phyloP scores from a whole-genome alignment of 345 rosid species.

The Salix koriyanagi region DNA sequence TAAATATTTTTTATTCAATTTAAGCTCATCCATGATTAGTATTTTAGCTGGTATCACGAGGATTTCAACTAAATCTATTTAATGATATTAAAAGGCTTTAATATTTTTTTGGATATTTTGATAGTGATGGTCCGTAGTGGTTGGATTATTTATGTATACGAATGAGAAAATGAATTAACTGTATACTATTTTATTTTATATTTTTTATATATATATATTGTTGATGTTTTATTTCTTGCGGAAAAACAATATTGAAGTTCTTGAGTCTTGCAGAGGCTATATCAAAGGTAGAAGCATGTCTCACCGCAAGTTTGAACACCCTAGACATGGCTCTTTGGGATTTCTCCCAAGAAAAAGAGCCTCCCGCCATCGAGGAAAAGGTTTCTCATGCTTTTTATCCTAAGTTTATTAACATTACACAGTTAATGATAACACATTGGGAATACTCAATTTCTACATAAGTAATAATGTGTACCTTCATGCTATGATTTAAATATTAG shows the following conservation, averaged over 20 bases:
- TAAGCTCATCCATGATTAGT: too few species aligned
- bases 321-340: constrained; percentile 78
- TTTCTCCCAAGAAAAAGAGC: constrained; percentile 85
- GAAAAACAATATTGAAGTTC: constrained; percentile 1
- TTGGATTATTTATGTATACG: too few species aligned
- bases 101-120: too few species aligned
- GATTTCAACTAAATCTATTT: too few species aligned
- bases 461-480: too few species aligned
- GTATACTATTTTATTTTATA: background rate
- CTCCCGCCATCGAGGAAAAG: constrained; percentile 71
- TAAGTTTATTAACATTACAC: background rate
- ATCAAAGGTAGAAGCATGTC: constrained; percentile 41
- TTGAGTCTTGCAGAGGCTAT: constrained; percentile 23
- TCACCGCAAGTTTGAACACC: constrained; percentile 86
- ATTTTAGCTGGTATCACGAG: too few species aligned
- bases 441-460: too few species aligned
- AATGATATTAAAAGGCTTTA: too few species aligned
- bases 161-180: too few species aligned
- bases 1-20: too few species aligned
- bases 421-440: background rate
- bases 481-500: too few species aligned
- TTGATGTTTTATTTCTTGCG: background rate
- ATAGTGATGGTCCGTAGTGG: too few species aligned
- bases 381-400: constrained; percentile 11
- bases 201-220: background rate